Evolutionary conservation across 208 protist genomes (phyloP).

Genomic region (Wallacemonas sp.): DNA sequence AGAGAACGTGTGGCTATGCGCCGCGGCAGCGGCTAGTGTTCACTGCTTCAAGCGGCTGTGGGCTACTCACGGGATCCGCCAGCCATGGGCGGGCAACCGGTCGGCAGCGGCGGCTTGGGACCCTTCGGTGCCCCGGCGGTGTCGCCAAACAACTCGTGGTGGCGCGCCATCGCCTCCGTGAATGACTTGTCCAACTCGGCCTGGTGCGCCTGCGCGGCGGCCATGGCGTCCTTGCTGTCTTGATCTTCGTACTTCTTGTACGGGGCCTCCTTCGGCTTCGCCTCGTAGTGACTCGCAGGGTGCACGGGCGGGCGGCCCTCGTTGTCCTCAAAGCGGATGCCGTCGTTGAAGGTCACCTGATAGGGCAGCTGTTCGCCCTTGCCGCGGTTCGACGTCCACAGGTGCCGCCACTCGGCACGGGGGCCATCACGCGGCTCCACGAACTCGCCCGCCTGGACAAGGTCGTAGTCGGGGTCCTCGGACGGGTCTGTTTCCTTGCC

Average conservation of each 20-base stretch:
- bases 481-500: slow-evolving; percentile 85
- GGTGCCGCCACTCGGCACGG: slow-evolving; percentile 86
- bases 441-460: slow-evolving; percentile 84
- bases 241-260: slow-evolving; percentile 68
- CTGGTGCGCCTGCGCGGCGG: slow-evolving; percentile 31
- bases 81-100: slow-evolving; percentile 45
- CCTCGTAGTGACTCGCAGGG: slow-evolving; percentile 80
- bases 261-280: slow-evolving; percentile 75
- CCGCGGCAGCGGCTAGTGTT: too few species aligned
- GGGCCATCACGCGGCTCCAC: slow-evolving; percentile 88
- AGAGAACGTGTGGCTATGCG: too few species aligned
- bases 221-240: slow-evolving; percentile 40
- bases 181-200: slow-evolving; percentile 51
- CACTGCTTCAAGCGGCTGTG: too few species aligned
- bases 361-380: slow-evolving; percentile 61
- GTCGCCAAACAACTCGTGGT: slow-evolving; percentile 56
- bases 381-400: slow-evolving; percentile 80
- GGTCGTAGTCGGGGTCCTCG: slow-evolving; percentile 87
- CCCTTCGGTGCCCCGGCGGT: slow-evolving; percentile 44
- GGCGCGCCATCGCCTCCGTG: slow-evolving; percentile 60
- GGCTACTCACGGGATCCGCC: background rate
- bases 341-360: slow-evolving; percentile 89
- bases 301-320: slow-evolving; percentile 78
- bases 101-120: slow-evolving; percentile 40
- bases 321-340: slow-evolving; percentile 86